Base-by-base conservation (phyloP, 2,329 filamentous ascomycete species). In the Fusarium burgessii region DNA sequence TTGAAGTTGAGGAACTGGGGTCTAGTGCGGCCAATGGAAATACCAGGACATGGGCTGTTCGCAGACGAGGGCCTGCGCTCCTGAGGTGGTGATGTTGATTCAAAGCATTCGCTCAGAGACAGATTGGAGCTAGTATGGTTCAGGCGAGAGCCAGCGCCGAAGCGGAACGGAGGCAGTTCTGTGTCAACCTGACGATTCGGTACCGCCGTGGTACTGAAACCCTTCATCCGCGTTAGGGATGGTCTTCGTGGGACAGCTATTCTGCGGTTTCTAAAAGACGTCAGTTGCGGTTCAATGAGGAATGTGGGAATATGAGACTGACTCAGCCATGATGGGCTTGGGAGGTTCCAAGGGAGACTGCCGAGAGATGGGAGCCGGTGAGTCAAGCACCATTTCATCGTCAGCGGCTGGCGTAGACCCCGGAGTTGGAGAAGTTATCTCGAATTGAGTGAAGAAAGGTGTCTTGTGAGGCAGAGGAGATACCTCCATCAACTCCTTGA, bases 401-500 rank as follows among this genome's bases (percentile, higher is more conserved):
- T 82, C 78, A 65, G 79, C 77, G 64, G 80, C 80, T 62, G 84
- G 82, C 18, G 83, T 84, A 71, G 76, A 80, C 66, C 88, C 86
- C 12, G 92, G 92, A 3, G 91, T 92, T 3, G 94, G 93, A 33
- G 93, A 95, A 33, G 89, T 87, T 58, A 93, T 81, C 71, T 92
- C 90, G 69, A 93, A 85, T 73, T 92, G 87, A 33, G 86, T 80
- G 82, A 86, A 82, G 77, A 90, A 94, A 15, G 92, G 87, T 33
- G 88, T 85, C 84, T 97, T 98, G 84, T 97, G 94, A 66, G 94
- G 95, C 42, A 98, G 83, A 41, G 96, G 95, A 46, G 95, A 98
- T 80, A 98, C 91, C 78, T 98, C 95, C 94, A 98, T 97, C 60
- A 90, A 86, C 78, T 98, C 95, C 94, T 98, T 97, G 56, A 89